Base-by-base conservation (phyloP, 1,139 yeast species). In the Taphrina pruni region DNA sequence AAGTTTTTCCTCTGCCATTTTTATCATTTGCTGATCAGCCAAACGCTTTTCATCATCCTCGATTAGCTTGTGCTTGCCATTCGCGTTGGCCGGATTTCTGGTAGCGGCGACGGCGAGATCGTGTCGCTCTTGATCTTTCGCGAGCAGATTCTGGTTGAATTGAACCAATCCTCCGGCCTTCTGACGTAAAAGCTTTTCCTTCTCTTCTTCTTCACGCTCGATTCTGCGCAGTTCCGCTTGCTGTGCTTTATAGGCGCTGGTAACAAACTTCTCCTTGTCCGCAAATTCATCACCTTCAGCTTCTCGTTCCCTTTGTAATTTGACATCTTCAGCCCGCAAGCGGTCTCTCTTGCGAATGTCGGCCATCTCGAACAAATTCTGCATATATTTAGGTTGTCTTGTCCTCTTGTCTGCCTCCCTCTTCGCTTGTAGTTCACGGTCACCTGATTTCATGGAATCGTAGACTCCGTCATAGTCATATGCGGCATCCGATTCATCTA, bases 191-290 rank as follows among this genome's bases (percentile, higher is more conserved):
- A 21, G 52, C 21, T 36, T 76, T 52, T 75, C 75, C 54, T 61
- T 69, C 38, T 69, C 70, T 65, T 73, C 77, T 45, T 78, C 80
- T 55, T 74, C 75, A 43, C 70, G 72, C 39, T 73, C 71, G 58
- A 68, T 71, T 51, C 71, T 69, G 51, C 74, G 73, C 17, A 78
- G 64, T 62, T 78, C 80, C 43, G 78, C 78, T 70, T 78, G 80
- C 66, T 79, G 79, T 55, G 76, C 73, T 71, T 79, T 78, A 71
- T 83, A 84, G 0, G 82, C 81, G 0, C 78, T 71, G 0, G 86
- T 81, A 5, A 82, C 82, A 74, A 83, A 83, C 60, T 75, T 78
- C 64, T 83, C 85, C 71, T 80, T 81, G 38, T 77, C 82, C 7
- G 77, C 78, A 67, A 74, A 79, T 65, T 77, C 77, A 50, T 81